These are phyloP conservation scores for Colletotrichum eremochloae DNA, from an alignment of 2,329 filamentous ascomycete species.

Conservation along the genomic window DNA sequence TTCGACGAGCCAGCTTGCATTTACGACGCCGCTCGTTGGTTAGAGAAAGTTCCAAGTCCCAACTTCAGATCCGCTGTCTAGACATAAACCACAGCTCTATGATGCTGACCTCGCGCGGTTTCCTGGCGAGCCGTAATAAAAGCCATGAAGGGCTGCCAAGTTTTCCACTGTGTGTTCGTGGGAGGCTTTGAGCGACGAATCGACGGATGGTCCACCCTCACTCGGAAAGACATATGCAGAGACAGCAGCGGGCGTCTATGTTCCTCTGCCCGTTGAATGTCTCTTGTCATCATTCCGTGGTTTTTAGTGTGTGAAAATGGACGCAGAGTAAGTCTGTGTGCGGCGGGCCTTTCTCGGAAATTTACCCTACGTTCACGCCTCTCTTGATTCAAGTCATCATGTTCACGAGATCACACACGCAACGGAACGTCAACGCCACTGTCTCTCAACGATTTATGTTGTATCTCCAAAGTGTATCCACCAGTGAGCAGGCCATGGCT, in stretches of 20 bases:
- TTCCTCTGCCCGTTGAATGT: not conserved
- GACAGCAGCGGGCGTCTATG: too few relatives aligned
- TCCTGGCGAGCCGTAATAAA: too few relatives aligned
- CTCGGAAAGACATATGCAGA: not conserved
- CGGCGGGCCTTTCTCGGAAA: not conserved
- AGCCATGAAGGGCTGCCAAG: not conserved
- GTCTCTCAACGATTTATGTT: too few relatives aligned
- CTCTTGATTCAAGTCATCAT: not conserved
- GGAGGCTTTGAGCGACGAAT: not conserved
- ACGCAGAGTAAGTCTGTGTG: not conserved
- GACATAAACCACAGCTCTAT: too few relatives aligned
- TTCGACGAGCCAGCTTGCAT: not conserved
- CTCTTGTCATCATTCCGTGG: not conserved
- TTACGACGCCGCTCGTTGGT: not conserved
- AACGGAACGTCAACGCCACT: too few relatives aligned
- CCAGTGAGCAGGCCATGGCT: too few relatives aligned
- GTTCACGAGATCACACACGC: not conserved
- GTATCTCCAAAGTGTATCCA: too few relatives aligned
- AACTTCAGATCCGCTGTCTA: too few relatives aligned
- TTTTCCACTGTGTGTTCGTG: not conserved
- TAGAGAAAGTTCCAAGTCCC: not conserved
- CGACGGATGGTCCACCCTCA: not conserved
- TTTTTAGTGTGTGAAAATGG: not conserved
- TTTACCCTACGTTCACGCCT: not conserved
- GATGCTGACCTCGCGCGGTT: too few relatives aligned